These are phyloP conservation scores for Echinosophora koreensis DNA, from an alignment of 306 rosid species.

Conservation along the genomic window DNA sequence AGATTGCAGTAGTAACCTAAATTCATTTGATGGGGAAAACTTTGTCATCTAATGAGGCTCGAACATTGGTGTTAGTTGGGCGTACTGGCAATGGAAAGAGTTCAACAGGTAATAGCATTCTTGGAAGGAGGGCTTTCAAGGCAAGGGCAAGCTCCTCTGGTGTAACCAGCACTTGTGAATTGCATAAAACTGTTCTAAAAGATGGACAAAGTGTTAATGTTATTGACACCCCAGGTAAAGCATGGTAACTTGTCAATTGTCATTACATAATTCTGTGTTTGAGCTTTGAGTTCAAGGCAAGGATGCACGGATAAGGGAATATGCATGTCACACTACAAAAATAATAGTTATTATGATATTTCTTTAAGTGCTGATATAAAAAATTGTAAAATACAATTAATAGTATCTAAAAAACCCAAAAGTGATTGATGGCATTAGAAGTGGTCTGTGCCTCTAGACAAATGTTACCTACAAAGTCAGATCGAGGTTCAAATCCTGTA, in stretches of 20 bases:
- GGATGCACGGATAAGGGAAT: too few species aligned
- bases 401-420: too few species aligned
- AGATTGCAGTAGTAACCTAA: conserved; percentile 19
- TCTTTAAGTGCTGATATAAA: too few species aligned
- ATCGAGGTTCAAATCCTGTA: too few species aligned
- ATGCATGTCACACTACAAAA: too few species aligned
- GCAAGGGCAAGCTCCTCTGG: conserved; percentile 67
- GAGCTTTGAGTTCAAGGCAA: too few species aligned
- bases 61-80: conserved; percentile 84
- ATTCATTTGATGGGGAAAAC: conserved; percentile 74
- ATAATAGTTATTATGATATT: too few species aligned
- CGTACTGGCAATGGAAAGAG: conserved; percentile 95
- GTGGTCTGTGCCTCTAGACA: too few species aligned
- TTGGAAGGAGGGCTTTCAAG: conserved; percentile 72
- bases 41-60: conserved; percentile 52
- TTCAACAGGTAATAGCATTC: conserved; percentile 85
- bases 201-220: conserved; percentile 77
- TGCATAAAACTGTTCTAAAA: conserved; percentile 55
- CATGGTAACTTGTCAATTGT: not conserved
- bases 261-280: not conserved
- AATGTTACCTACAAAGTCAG: too few species aligned
- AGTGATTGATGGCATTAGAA: too few species aligned
- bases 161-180: conserved; percentile 73
- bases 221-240: conserved; percentile 92
- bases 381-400: too few species aligned